Base-by-base conservation (phyloP, 2,329 filamentous ascomycete species). In the Xylaria multiplex region DNA sequence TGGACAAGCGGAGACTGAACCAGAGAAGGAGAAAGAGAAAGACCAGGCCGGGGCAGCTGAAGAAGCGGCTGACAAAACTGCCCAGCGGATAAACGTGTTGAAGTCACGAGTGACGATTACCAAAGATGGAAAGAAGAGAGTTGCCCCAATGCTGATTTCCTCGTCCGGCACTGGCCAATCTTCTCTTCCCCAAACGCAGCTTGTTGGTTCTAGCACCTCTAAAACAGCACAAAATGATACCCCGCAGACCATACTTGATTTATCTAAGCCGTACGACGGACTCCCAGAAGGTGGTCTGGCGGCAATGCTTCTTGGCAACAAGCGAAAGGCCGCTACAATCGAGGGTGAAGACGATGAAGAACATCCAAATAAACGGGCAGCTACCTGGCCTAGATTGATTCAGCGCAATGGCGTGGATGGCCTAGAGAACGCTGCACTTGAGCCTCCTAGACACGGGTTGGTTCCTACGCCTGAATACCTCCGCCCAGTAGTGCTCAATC, bases 61-160 rank as follows among this genome's bases (percentile, higher is more conserved):
- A 58, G 85, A 88, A 70, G 79, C 78, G 8, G 82, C 82, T 1
- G 84, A 87, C 69, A 87, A 88, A 76, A 76, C 81, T 3, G 85
- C 82, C 1, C 82, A 86, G 66, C 80, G 85, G 65, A 83, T 88
- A 74, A 84, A 81, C 68, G 83, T 83, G 73, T 80, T 98, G 69
- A 98, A 98, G 79, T 93, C 95, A 68, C 88, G 96, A 59, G 94
- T 98, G 3, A 97, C 95, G 0, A 90, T 97, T 66, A 97, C 93
- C 0, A 98, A 97, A 77, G 95, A 99, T 71, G 96, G 96, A 35
- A 98, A 96, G 81, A 99, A 99, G 81, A 88, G 96, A 61, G 95
- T 99, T 62, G 92, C 93, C 3, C 96, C 96, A 1, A 84, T 99
- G 69, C 84, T 99, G 13, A 93, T 99, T 6, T 97, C 95, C 0